Base-by-base conservation (phyloP, 2,329 filamentous ascomycete genomes). In the Ophiostoma ulmi region DNA sequence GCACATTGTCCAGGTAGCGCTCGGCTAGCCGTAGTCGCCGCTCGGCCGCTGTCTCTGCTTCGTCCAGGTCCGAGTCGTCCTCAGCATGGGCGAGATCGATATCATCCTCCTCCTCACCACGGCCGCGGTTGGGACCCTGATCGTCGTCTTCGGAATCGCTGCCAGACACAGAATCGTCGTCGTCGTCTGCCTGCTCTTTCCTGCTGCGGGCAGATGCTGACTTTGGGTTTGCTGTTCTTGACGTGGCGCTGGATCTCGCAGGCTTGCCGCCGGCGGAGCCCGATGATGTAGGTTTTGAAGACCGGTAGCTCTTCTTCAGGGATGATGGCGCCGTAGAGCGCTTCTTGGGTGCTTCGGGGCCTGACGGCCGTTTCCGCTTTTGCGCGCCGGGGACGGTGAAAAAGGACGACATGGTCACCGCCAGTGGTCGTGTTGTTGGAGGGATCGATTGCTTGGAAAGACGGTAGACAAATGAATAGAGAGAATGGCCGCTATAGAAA, bases 1-100 rank as follows among this genome's bases (percentile, higher is more conserved):
- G 88, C 73, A 97, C 89, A 78, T 97, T 97, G 70, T 97, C 91
- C 70, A 99, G 86, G 79, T 99, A 98, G 76, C 92, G 89, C 81
- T 98, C 93, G 39, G 95, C 95, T 38, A 99, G 86, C 74, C 92
- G 88, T 76, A 97, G 81, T 75, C 95, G 87, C 79, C 92, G 90
- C 78, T 97, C 93, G 48, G 93, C 94, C 1, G 91, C 93, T 31
- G 95, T 98, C 82, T 98, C 94, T 74, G 87, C 88, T 73, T 93
- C 91, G 73, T 88, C 88, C n/a, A 90, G 91, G 1, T 84, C 84
- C 52, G 81, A 82, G 35, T 81, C 82, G 61, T 80, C 80, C 14
- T 78, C 77, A 31, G 75, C 76, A 4, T 78, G 78, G 67, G 80
- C 78, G 8, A 72, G 73, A 71, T 78, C 81, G 70, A 77, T 79